These are phyloP conservation scores for Nakazawaea pomicola DNA, from an alignment of 805 yeast genomes.

Conservation along the genomic window DNA sequence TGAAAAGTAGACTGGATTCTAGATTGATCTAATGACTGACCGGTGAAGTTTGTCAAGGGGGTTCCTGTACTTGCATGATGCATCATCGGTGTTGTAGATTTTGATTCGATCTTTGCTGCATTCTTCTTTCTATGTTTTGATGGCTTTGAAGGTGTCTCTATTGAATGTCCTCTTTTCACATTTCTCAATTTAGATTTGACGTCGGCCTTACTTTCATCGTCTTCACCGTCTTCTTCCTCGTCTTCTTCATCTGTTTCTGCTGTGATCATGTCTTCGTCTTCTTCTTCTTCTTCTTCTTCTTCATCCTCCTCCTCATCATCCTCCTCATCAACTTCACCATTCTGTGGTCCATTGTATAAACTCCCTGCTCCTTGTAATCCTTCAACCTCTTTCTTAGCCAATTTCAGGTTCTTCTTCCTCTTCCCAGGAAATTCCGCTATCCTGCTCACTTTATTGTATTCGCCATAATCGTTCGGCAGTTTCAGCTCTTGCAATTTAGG, in stretches of 20 bases:
- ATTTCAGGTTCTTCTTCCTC: conserved; percentile 1
- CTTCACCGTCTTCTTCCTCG: conserved; percentile 6
- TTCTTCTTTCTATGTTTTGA: background rate
- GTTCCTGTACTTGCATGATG: no score
- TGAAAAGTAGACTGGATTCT: conserved; percentile 10
- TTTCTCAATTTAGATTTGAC: background rate
- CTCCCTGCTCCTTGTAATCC: conserved; percentile 2
- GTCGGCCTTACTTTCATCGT: background rate
- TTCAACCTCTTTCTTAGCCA: background rate
- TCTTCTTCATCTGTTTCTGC: background rate
- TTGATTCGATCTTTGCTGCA: background rate
- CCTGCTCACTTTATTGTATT: conserved; percentile 37
- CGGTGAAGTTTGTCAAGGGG: no score
- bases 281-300: conserved; percentile 13
- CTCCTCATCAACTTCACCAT: conserved; percentile 13
- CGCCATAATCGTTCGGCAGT: conserved; percentile 63
- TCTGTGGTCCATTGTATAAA: conserved; percentile 14
- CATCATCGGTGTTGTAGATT: no score
- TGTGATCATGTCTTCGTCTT: conserved; percentile 6
- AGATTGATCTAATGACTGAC: conserved; percentile 9
- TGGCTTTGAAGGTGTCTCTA: conserved; percentile 2
- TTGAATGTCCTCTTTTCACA: background rate
- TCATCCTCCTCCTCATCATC: conserved; percentile 14
- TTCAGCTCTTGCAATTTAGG: conserved; percentile 48
- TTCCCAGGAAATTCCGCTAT: conserved; percentile 12